Evolutionary conservation across 805 yeast genomes (phyloP).

Genomic region (Sugiyamaella smithiae): DNA sequence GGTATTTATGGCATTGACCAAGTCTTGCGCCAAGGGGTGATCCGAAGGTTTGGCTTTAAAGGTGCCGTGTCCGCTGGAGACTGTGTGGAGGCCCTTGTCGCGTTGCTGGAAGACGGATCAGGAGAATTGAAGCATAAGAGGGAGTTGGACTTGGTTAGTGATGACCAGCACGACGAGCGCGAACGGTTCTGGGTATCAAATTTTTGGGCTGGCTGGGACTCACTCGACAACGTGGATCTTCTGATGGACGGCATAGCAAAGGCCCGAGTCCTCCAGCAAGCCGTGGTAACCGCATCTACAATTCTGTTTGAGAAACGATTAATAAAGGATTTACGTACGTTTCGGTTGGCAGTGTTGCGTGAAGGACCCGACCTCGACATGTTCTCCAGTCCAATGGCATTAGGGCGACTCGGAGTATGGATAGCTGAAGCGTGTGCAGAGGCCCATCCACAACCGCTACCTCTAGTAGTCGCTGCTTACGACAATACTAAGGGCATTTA

Average conservation of each 20-base stretch:
- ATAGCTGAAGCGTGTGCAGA: conserved; percentile 85
- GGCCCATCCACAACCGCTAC: conserved; percentile 60
- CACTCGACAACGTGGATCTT: conserved; percentile 50
- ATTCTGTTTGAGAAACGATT: conserved; percentile 81
- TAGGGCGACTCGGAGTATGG: conserved; percentile 87
- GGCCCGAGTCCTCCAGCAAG: conserved; percentile 80
- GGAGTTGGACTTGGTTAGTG: conserved; percentile 24
- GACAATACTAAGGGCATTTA: conserved; percentile 73
- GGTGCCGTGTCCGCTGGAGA: conserved; percentile 91
- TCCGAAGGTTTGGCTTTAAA: conserved; percentile 80
- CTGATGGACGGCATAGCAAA: conserved; percentile 69
- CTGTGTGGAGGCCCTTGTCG: conserved; percentile 83
- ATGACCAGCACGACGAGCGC: conserved; percentile 29
- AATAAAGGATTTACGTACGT: conserved; percentile 74
- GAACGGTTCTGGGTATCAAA: conserved; percentile 73
- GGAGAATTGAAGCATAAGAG: conserved; percentile 6
- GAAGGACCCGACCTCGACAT: conserved; percentile 81
- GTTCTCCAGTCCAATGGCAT: conserved; percentile 81
- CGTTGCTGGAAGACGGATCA: conserved; percentile 59
- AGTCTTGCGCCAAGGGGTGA: conserved; percentile 78
- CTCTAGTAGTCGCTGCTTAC: conserved; percentile 81
- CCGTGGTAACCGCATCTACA: conserved; percentile 82
- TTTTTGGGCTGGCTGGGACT: conserved; percentile 69
- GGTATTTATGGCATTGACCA: conserved; percentile 80
- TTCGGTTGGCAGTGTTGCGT: conserved; percentile 80